Evolutionary conservation across 495 filamentous ascomycete genomes (phyloP).

Genomic region (Podospora tetraspora): DNA sequence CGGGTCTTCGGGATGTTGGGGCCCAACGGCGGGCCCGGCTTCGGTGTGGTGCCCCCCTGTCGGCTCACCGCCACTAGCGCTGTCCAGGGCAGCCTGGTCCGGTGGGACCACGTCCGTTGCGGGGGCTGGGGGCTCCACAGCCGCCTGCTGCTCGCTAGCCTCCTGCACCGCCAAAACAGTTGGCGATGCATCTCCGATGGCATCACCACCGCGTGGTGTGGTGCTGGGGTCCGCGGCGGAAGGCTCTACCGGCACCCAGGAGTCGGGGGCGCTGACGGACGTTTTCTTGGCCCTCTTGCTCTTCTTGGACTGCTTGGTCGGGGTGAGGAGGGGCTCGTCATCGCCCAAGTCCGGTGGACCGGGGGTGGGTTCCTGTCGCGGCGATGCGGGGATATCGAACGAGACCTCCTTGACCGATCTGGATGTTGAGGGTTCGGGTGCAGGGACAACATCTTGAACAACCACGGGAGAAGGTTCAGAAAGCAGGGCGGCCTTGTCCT

Average conservation of each 20-base stretch:
- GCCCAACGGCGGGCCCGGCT: slow-evolving; percentile 6
- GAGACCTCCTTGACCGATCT: neutral
- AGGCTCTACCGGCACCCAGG: slow-evolving; percentile 13
- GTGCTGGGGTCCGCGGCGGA: slow-evolving; percentile 11
- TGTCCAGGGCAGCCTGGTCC: slow-evolving; percentile 4
- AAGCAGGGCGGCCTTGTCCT: neutral
- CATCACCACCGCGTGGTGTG: neutral
- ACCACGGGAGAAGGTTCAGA: slow-evolving; percentile 1
- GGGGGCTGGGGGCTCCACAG: neutral
- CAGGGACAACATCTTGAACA: neutral
- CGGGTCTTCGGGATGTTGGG: neutral
- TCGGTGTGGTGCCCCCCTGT: slow-evolving; percentile 4
- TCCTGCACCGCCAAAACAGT: slow-evolving; percentile 11
- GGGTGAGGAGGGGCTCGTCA: neutral
- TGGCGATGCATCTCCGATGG: slow-evolving; percentile 1
- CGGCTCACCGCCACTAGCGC: slow-evolving; percentile 19
- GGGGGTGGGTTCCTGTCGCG: neutral
- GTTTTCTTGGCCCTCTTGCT: slow-evolving; percentile 33
- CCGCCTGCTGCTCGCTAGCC: neutral
- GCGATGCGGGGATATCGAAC: neutral
- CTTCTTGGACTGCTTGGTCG: slow-evolving; percentile 16
- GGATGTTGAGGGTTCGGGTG: neutral
- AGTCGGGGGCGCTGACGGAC: slow-evolving; percentile 1
- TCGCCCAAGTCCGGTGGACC: slow-evolving; percentile 4
- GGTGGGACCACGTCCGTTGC: slow-evolving; percentile 19